Conservation (phyloP, 1,139 yeast genomes). For the Pichia sp. region DNA sequence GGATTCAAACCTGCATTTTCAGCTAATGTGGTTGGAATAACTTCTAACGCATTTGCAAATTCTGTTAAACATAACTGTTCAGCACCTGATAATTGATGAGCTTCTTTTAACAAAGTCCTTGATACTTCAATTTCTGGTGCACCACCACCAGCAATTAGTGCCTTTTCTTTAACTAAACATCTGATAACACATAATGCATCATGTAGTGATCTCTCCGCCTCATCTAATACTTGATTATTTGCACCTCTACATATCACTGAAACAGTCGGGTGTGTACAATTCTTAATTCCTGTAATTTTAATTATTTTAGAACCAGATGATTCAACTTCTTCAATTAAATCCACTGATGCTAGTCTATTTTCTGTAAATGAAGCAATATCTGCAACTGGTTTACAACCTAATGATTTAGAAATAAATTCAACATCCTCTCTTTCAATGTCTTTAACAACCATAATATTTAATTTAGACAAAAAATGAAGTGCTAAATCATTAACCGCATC, state of each 20-base stretch:
- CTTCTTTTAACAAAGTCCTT: conserved; percentile 69
- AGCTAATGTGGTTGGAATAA: conserved; percentile 93
- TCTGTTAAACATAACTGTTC: conserved; percentile 94
- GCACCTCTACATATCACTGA: conserved; percentile 95
- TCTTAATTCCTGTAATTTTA: conserved; percentile 80
- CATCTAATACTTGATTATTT: conserved; percentile 81
- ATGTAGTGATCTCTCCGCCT: conserved; percentile 92
- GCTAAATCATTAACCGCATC: conserved; percentile 98
- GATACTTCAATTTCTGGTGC: conserved; percentile 97
- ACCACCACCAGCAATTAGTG: conserved; percentile 97
- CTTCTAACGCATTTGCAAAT: conserved; percentile 92
- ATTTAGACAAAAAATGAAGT: conserved; percentile 84
- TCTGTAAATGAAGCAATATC: conserved; percentile 90
- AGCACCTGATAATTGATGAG: conserved; percentile 75
- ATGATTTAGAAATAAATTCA: conserved; percentile 84
- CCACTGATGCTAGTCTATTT: conserved; percentile 88
- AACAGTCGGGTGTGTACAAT: conserved; percentile 63
- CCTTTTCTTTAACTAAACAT: conserved; percentile 90
- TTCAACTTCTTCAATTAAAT: conserved; percentile 85
- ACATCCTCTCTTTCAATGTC: conserved; percentile 96
- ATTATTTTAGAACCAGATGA: conserved; percentile 91
- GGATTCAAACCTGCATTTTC: conserved; percentile 97
- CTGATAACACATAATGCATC: conserved; percentile 96
- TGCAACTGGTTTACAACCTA: conserved; percentile 94
- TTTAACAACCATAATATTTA: conserved; percentile 88